A percentile compares a stretch with the other conserved stretches of the same genome.
These are phyloP conservation scores for Globisporangium apiculatum DNA, from an alignment of 352 stramenopile genomes.

Conservation along the genomic window DNA sequence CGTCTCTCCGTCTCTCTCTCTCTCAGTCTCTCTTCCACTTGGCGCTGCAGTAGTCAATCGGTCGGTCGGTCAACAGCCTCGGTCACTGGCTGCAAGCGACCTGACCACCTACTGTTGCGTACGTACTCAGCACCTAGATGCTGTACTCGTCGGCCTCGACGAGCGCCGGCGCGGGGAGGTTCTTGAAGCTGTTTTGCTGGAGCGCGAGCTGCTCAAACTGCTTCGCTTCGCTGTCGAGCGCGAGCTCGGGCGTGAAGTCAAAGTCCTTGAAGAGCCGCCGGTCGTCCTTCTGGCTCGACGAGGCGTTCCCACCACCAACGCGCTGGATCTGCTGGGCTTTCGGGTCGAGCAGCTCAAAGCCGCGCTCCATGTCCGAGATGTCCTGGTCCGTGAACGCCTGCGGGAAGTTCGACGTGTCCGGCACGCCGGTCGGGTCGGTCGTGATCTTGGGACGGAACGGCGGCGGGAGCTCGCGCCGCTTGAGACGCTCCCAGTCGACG, in stretches of 20 bases:
- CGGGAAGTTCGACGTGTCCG: constrained; percentile 83
- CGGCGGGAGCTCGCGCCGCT: constrained; percentile 65
- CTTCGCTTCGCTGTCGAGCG: constrained; percentile 74
- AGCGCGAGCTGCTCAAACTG: constrained; percentile 82
- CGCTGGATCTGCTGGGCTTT: constrained; percentile 60
- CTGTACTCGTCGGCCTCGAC: constrained; percentile 81
- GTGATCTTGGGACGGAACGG: constrained; percentile 84
- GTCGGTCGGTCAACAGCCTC: not conserved
- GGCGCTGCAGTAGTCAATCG: not conserved
- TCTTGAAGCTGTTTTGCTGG: constrained; percentile 78
- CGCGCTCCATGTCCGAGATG: constrained; percentile 82
- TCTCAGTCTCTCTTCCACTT: not conserved
- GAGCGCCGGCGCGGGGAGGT: constrained; percentile 58
- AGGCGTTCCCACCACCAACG: constrained; percentile 11
- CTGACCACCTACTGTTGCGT: not conserved
- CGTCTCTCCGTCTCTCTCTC: not conserved
- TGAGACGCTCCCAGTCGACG: constrained; percentile 85
- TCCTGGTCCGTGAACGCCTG: constrained; percentile 83
- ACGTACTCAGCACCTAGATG: constrained; percentile 21
- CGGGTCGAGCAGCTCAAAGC: constrained; percentile 45
- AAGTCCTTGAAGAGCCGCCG: constrained; percentile 82
- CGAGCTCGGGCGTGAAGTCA: constrained; percentile 79
- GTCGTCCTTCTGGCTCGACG: constrained; percentile 49
- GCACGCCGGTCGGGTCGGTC: constrained; percentile 56
- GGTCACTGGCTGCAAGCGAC: not conserved